These are phyloP conservation scores for Raphanus sativus DNA, from an alignment of 345 rosid genomes.

Conservation along the genomic window DNA sequence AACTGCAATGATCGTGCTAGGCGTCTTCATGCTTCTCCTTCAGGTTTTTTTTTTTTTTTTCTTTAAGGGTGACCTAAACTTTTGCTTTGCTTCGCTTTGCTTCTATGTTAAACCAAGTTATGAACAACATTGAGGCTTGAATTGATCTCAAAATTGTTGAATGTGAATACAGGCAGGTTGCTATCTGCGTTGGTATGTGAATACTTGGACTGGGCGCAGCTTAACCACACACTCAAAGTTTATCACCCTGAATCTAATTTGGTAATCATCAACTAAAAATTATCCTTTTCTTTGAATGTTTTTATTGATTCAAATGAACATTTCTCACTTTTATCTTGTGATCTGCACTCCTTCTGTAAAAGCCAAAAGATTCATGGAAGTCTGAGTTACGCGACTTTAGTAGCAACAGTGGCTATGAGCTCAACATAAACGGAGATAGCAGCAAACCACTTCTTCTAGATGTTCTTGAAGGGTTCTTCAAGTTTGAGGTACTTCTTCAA, in stretches of 20 bases:
- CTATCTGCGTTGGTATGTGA: slow-evolving; percentile 85
- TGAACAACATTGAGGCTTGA: neutral
- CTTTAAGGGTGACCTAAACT: no score
- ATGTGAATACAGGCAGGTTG: slow-evolving; percentile 68
- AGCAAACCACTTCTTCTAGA: slow-evolving; percentile 80
- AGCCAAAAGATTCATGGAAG: slow-evolving; percentile 95
- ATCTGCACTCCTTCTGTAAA: slow-evolving; percentile 13
- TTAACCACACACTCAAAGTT: slow-evolving; percentile 88
- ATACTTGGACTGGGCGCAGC: slow-evolving; percentile 97
- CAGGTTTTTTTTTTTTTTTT: slow-evolving; percentile 45
- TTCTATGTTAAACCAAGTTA: no score
- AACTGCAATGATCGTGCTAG: slow-evolving; percentile 95
- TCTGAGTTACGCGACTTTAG: slow-evolving; percentile 87
- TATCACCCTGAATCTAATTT: slow-evolving; percentile 93
- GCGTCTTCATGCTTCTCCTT: slow-evolving; percentile 89
- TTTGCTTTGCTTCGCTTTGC: no score
- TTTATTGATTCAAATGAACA: neutral
- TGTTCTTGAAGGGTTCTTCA: slow-evolving; percentile 93
- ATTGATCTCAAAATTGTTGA: slow-evolving; percentile 3
- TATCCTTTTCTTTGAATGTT: slow-evolving; percentile 12
- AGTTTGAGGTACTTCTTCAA: slow-evolving; percentile 58
- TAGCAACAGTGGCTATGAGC: slow-evolving; percentile 80
- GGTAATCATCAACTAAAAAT: slow-evolving; percentile 57
- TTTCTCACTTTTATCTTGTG: neutral
- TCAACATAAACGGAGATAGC: slow-evolving; percentile 79